These are phyloP conservation scores for Quambalaria eucalypti DNA, from an alignment of 1,284 basidiomycete species.

Conservation along the genomic window DNA sequence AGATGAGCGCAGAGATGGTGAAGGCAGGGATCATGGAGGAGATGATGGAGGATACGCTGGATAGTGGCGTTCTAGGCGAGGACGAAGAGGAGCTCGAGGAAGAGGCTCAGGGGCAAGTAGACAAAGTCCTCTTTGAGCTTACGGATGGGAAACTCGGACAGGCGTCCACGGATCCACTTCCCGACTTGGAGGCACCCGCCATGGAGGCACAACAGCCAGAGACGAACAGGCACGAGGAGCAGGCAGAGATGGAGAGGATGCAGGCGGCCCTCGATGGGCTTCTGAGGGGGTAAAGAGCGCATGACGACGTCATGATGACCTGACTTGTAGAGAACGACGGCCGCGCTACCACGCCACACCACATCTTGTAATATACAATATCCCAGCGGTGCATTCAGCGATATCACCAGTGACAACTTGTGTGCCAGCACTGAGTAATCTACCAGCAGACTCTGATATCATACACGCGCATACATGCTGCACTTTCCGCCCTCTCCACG, in stretches of 20 bases:
- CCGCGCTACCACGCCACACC: too few species aligned
- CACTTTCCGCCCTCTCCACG: too few species aligned
- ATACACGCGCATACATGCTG: too few species aligned
- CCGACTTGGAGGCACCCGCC: conserved; percentile 20
- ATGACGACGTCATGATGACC: too few species aligned
- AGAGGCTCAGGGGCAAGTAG: conserved; percentile 93
- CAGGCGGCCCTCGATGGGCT: conserved; percentile 42
- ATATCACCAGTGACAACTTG: too few species aligned
- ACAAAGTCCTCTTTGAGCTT: conserved; percentile 88
- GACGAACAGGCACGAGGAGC: conserved; percentile 8
- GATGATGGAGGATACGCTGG: conserved; percentile 50
- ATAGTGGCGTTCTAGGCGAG: conserved; percentile 46
- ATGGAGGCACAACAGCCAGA: conserved; percentile 8
- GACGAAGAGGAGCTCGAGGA: conserved; percentile 92
- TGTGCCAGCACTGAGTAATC: too few species aligned
- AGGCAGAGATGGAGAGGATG: conserved; percentile 39
- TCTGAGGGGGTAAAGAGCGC: conserved; percentile 30
- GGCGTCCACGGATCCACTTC: conserved; percentile 26
- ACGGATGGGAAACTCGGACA: conserved; percentile 63
- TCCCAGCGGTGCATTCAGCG: too few species aligned
- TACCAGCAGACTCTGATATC: too few species aligned
- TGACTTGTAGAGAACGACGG: too few species aligned
- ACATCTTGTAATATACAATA: too few species aligned
- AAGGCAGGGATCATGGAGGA: conserved; percentile 56
- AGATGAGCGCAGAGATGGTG: conserved; percentile 99